These are phyloP conservation scores for Trametes sp. DNA, from an alignment of 1,284 basidiomycete species.

Conservation along the genomic window DNA sequence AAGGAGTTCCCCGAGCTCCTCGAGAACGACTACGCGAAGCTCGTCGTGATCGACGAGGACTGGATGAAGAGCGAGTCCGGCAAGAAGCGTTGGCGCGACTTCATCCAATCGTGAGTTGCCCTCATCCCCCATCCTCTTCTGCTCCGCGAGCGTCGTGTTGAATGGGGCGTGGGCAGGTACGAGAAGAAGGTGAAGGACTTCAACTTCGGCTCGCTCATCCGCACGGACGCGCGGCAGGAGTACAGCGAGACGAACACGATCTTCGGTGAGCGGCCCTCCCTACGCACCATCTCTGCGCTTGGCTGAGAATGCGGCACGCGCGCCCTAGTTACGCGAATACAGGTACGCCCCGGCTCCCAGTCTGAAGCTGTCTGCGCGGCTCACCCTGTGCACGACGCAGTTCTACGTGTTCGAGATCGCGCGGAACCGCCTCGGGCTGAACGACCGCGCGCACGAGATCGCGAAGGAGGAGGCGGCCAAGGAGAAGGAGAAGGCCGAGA, in stretches of 20 bases:
- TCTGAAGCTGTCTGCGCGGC: background rate
- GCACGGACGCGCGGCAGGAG: constrained; percentile 81
- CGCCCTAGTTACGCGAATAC: constrained; percentile 74
- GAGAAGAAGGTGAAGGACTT: constrained; percentile 91
- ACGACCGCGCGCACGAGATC: constrained; percentile 86
- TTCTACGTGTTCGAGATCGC: constrained; percentile 69
- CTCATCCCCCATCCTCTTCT: background rate
- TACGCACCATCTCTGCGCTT: constrained; percentile 10
- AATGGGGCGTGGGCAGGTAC: constrained; percentile 56
- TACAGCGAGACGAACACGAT: constrained; percentile 96
- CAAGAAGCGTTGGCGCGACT: constrained; percentile 92
- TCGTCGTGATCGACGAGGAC: constrained; percentile 89
- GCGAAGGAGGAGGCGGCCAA: constrained; percentile 77
- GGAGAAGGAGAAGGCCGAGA: constrained; percentile 63
- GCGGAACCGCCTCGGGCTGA: constrained; percentile 91
- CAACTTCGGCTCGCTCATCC: constrained; percentile 97
- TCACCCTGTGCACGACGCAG: constrained; percentile 4
- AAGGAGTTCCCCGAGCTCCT: constrained; percentile 86
- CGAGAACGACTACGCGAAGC: constrained; percentile 66
- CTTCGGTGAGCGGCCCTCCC: constrained; percentile 69
- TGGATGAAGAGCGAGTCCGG: constrained; percentile 92
- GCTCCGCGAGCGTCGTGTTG: background rate
- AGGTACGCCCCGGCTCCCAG: constrained; percentile 50
- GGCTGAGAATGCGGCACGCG: background rate
- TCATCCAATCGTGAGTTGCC: constrained; percentile 81